Conservation (phyloP, 176 grass and related monocot genomes). For the Oryza rufipogon region DNA sequence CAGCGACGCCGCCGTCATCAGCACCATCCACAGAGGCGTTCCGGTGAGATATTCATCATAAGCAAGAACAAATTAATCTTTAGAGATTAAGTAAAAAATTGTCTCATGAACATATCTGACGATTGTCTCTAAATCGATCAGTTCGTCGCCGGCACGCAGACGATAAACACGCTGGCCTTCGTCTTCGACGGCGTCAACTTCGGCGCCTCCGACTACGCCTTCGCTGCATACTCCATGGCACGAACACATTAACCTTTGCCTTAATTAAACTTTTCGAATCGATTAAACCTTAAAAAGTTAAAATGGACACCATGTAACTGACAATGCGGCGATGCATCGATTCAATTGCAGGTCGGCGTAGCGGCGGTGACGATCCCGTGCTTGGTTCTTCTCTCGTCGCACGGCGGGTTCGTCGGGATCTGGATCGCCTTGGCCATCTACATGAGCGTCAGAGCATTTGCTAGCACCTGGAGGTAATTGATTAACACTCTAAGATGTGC, state of each 20-base stretch:
- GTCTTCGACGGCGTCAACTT: constrained; percentile 79
- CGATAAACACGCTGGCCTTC: constrained; percentile 72
- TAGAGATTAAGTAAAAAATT: too few relatives aligned
- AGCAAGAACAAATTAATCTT: too few relatives aligned
- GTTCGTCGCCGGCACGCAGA: constrained; percentile 77
- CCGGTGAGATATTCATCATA: constrained; percentile 49
- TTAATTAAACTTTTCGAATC: too few relatives aligned
- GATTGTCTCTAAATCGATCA: not conserved
- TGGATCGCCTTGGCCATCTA: constrained; percentile 70
- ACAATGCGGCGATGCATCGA: not conserved
- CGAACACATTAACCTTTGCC: too few relatives aligned
- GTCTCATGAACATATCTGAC: too few relatives aligned
- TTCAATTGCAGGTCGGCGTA: constrained; percentile 45
- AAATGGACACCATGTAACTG: too few relatives aligned
- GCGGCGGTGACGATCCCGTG: constrained; percentile 61
- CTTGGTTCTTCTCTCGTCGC: constrained; percentile 53
- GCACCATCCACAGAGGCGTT: constrained; percentile 75
- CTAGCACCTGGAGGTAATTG: constrained; percentile 56
- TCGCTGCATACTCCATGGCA: constrained; percentile 75
- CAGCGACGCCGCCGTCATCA: constrained; percentile 61
- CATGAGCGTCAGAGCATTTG: constrained; percentile 61
- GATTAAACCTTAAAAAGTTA: too few relatives aligned
- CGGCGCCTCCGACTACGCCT: constrained; percentile 75
- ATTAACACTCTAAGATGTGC: not conserved
- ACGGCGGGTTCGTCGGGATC: constrained; percentile 63